A percentile compares a stretch with the other conserved stretches of the same genome.
Conservation (phyloP, 2,329 filamentous ascomycete genomes). For the Epichloe scottii region DNA sequence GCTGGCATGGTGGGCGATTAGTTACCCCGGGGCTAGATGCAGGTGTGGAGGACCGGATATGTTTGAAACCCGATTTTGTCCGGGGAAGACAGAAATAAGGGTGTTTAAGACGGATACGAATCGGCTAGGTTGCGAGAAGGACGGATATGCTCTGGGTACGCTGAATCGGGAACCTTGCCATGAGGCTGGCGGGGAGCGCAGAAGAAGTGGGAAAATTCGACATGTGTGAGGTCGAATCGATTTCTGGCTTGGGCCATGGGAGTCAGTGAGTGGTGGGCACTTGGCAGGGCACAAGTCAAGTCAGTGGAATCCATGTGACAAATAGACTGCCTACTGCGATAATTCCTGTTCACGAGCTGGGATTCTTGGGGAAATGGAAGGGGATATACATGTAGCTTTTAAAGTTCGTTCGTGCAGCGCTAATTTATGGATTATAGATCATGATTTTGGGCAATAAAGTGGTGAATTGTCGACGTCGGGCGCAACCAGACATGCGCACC, state of each 20-base stretch:
- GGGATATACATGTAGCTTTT: not conserved
- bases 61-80: not conserved
- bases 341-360: too few species aligned
- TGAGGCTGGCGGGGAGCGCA: not conserved
- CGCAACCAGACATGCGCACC: too few species aligned
- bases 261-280: too few species aligned
- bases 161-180: too few species aligned
- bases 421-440: not conserved
- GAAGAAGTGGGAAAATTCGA: not conserved
- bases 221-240: not conserved
- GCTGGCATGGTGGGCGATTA: conserved; percentile 21
- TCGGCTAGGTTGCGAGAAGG: too few species aligned
- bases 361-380: not conserved
- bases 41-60: too few species aligned
- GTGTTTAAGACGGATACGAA: not conserved
- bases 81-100: not conserved
- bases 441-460: not conserved
- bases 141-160: too few species aligned
- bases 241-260: not conserved
- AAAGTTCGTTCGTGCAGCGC: not conserved
- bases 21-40: too few species aligned
- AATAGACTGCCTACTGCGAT: too few species aligned
- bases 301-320: too few species aligned
- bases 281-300: too few species aligned
- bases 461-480: too few species aligned